Percentiles rank a stretch among this genome's conserved stretches.
Evolutionary conservation across 2,329 filamentous ascomycete species (phyloP).

Genomic region (Phaeomoniella chlamydospora): DNA sequence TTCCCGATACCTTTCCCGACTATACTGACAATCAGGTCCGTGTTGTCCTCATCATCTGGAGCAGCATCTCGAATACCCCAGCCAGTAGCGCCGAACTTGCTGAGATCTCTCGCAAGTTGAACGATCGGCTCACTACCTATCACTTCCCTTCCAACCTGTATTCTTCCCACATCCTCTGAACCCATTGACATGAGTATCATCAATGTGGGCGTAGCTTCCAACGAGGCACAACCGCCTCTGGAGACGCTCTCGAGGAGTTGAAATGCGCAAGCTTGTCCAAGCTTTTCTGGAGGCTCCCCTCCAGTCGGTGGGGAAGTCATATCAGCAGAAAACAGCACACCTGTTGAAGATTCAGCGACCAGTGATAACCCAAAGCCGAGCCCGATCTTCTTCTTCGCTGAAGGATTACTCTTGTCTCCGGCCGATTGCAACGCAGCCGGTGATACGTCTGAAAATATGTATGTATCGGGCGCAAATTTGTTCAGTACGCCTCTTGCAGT

Average conservation of each 20-base stretch:
- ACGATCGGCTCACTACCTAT: constrained; percentile 70
- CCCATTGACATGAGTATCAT: constrained; percentile 96
- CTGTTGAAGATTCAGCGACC: constrained; percentile 82
- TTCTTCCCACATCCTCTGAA: constrained; percentile 79
- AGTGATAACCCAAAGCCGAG: constrained; percentile 85
- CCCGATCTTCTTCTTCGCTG: constrained; percentile 47
- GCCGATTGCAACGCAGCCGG: constrained; percentile 47
- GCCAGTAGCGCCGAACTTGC: constrained; percentile 74
- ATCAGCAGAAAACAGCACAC: constrained; percentile 79
- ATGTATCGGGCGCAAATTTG: constrained; percentile 71
- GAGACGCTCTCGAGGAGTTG: constrained; percentile 75
- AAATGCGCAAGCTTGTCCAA: constrained; percentile 76
- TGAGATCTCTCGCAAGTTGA: constrained; percentile 68
- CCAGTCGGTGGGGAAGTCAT: constrained; percentile 59
- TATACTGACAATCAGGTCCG: constrained; percentile 72
- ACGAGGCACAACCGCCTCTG: constrained; percentile 67
- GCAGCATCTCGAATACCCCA: constrained; percentile 76
- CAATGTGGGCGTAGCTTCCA: constrained; percentile 57
- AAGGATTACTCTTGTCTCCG: constrained; percentile 52
- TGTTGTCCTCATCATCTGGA: constrained; percentile 43
- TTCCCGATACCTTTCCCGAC: constrained; percentile 91
- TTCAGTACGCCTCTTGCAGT: constrained; percentile 78
- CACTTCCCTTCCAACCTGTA: constrained; percentile 69
- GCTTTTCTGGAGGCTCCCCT: constrained; percentile 75
- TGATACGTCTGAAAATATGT: constrained; percentile 62